Conservation (phyloP, 306 rosid species). For the Quercus rubra region DNA sequence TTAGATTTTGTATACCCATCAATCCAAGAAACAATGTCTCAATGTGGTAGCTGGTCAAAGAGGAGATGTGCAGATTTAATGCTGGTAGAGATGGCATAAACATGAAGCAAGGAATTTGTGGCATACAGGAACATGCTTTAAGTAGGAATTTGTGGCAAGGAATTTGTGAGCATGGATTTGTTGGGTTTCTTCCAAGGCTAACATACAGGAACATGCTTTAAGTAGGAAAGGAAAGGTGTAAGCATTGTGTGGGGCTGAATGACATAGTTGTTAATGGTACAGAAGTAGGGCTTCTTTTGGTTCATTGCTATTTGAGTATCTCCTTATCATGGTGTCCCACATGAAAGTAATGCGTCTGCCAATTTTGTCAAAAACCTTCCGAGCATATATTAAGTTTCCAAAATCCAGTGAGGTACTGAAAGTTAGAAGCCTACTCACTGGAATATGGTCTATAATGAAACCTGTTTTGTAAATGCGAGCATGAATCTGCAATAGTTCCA, state of each 20-base stretch:
- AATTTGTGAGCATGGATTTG: slow-evolving; percentile 55
- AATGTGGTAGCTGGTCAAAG: slow-evolving; percentile 37
- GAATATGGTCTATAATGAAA: slow-evolving; percentile 14
- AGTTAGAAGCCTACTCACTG: slow-evolving; percentile 39
- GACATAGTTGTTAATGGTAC: slow-evolving; percentile 45
- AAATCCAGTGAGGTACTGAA: slow-evolving; percentile 36
- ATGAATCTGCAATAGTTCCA: slow-evolving; percentile 57
- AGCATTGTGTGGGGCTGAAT: slow-evolving; percentile 47
- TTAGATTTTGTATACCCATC: slow-evolving; percentile 50
- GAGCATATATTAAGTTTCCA: slow-evolving; percentile 45
- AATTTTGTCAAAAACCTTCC: slow-evolving; percentile 47
- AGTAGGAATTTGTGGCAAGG: slow-evolving; percentile 53
- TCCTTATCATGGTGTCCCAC: slow-evolving; percentile 65
- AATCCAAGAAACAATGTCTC: slow-evolving; percentile 59
- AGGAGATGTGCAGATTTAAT: slow-evolving; percentile 35
- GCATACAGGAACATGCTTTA: too few species aligned
- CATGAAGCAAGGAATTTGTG: slow-evolving; percentile 52
- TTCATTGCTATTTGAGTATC: slow-evolving; percentile 41
- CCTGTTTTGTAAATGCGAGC: slow-evolving; percentile 39
- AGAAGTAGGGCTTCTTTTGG: slow-evolving; percentile 53
- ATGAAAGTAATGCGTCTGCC: slow-evolving; percentile 45
- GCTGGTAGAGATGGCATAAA: slow-evolving; percentile 39
- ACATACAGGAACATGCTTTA: slow-evolving; percentile 57
- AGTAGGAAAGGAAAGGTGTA: slow-evolving; percentile 72
- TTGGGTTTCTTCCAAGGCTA: slow-evolving; percentile 46